These are phyloP conservation scores for Cladosporium sp. DNA, from an alignment of 2,329 filamentous ascomycete genomes.

Conservation along the genomic window DNA sequence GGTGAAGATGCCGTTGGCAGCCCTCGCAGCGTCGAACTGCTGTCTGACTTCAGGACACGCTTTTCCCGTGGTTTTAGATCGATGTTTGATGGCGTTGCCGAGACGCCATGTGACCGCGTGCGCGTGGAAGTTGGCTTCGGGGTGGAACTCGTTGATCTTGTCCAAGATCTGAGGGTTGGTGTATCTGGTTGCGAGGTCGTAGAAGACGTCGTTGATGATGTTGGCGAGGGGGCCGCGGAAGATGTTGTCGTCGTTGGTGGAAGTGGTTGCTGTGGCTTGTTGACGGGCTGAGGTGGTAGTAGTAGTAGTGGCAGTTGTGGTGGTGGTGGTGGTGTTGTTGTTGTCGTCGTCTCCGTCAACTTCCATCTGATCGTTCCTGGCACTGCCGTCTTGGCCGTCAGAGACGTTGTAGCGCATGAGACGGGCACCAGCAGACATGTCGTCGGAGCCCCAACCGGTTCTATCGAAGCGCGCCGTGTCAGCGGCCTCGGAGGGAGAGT, in stretches of 20 bases:
- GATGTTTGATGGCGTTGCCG: not conserved
- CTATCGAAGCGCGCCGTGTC: too few relatives aligned
- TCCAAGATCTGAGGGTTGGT: not conserved
- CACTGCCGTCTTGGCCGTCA: not conserved
- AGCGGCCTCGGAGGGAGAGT: too few relatives aligned
- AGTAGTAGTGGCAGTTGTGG: too few relatives aligned
- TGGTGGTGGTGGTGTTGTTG: not conserved
- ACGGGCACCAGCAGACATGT: slow-evolving; percentile 4
- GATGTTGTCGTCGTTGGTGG: not conserved
- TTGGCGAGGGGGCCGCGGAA: not conserved
- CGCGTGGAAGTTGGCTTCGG: not conserved
- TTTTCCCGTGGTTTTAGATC: too few relatives aligned
- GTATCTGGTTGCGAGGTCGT: not conserved
- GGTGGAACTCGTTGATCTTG: not conserved
- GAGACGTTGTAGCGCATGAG: slow-evolving; percentile 6
- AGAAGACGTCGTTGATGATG: not conserved
- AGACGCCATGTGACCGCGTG: not conserved
- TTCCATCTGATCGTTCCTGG: too few relatives aligned
- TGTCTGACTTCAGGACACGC: not conserved
- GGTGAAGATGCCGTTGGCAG: not conserved
- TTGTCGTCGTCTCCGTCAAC: not conserved
- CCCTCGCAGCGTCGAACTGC: not conserved
- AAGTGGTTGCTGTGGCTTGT: too few relatives aligned
- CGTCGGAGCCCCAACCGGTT: not conserved
- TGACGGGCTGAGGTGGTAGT: too few relatives aligned